A percentile compares a stretch with the other conserved stretches of the same genome.
These are phyloP conservation scores for Russula sp. DNA, from an alignment of 768 basidiomycete species.

Conservation along the genomic window DNA sequence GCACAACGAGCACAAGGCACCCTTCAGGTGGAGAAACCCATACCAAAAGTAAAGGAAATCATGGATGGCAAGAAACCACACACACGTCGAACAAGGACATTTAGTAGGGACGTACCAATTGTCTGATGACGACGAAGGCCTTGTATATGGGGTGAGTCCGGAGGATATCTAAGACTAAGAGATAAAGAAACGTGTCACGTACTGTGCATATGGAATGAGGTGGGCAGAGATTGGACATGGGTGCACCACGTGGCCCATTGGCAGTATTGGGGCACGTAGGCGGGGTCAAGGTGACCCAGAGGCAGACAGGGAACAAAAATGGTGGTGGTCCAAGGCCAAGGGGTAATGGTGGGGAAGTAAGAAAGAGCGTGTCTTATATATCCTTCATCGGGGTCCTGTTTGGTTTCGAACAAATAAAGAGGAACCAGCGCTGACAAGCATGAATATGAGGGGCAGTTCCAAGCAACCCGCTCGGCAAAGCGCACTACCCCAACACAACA, in stretches of 20 bases:
- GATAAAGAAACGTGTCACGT: slow-evolving; percentile 1
- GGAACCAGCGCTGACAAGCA: slow-evolving; percentile 5
- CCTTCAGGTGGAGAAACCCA: slow-evolving; percentile 13
- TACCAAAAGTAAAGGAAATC: neutral
- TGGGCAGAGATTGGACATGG: neutral
- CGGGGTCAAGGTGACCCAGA: neutral
- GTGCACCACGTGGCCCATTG: neutral
- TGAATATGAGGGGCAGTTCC: slow-evolving; percentile 3
- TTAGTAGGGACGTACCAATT: slow-evolving; percentile 7
- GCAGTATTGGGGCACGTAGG: slow-evolving; percentile 1
- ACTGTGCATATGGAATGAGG: neutral
- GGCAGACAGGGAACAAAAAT: neutral
- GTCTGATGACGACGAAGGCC: neutral
- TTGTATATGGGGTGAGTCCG: neutral
- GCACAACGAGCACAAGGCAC: neutral
- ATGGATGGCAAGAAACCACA: neutral
- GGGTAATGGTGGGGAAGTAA: slow-evolving; percentile 3
- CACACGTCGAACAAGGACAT: neutral
- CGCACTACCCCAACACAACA: neutral
- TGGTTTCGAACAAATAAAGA: slow-evolving; percentile 28
- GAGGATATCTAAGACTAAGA: neutral
- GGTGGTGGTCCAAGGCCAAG: slow-evolving; percentile 13
- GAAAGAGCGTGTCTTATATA: slow-evolving; percentile 28
- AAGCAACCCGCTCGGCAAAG: slow-evolving; percentile 3
- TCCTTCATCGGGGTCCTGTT: slow-evolving; percentile 24